phyloP scores from a whole-genome alignment of 306 rosid genomes.

The cucumber (Cucumis sativus) region DNA sequence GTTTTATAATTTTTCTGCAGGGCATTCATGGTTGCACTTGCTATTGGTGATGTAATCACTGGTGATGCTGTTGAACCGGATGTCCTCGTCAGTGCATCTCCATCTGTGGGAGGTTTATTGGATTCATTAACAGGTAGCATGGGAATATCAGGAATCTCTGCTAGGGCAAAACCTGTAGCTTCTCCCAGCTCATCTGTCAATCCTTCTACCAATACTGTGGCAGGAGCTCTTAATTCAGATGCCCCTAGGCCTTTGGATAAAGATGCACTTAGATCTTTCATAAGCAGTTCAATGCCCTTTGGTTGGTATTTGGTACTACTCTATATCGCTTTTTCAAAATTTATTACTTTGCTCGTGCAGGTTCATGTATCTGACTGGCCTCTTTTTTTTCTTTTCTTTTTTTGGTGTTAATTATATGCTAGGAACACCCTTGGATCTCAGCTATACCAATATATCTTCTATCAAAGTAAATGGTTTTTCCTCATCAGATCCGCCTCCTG shows the following conservation, averaged over 20 bases:
- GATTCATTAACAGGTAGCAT: conserved; percentile 89
- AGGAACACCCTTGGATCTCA: conserved; percentile 96
- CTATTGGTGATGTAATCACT: conserved; percentile 72
- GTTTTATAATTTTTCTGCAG: conserved; percentile 28
- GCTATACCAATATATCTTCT: conserved; percentile 52
- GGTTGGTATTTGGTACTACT: conserved; percentile 82
- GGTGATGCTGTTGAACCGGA: conserved; percentile 78
- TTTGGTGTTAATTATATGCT: conserved; percentile 6
- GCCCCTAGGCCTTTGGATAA: conserved; percentile 66
- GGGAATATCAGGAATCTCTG: conserved; percentile 70
- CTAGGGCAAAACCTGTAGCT: conserved; percentile 72
- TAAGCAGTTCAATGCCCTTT: conserved; percentile 93
- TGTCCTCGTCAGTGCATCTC: conserved; percentile 55
- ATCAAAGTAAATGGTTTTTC: conserved; percentile 77
- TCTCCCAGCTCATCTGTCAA: conserved; percentile 51
- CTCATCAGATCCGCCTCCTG: conserved; percentile 62
- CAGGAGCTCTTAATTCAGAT: conserved; percentile 55
- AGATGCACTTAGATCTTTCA: conserved; percentile 77
- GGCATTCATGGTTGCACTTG: conserved; percentile 82
- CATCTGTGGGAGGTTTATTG: conserved; percentile 91
- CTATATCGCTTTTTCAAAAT: conserved; percentile 37
- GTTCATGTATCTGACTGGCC: conserved; percentile 11
- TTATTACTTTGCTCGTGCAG: conserved; percentile 6
- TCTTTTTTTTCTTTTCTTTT: conserved; percentile 6
- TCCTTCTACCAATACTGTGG: conserved; percentile 32